Evolutionary conservation across 768 basidiomycete species (phyloP).

Genomic region (Cystofilobasidium bisporidii): DNA sequence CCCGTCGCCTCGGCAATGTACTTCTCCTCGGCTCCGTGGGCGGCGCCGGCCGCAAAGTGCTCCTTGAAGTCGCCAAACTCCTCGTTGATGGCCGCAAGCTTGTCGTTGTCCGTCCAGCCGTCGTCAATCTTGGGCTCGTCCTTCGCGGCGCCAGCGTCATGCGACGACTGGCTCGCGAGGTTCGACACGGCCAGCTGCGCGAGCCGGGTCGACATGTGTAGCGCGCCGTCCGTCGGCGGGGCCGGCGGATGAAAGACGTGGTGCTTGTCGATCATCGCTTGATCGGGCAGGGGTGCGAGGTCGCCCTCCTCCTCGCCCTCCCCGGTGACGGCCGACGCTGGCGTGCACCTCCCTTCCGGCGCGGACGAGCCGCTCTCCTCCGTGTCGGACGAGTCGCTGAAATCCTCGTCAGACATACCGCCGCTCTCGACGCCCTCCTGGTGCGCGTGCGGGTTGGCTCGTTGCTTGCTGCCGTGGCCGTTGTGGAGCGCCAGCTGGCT

Average conservation of each 20-base stretch:
- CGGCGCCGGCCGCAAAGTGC: no score
- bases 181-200: constrained; percentile 27
- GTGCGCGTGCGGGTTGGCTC: background rate
- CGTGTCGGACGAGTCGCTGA: constrained; percentile 6
- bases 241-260: constrained; percentile 16
- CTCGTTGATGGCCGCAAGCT: constrained; percentile 48
- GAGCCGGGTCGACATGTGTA: constrained; percentile 19
- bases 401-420: constrained; percentile 1
- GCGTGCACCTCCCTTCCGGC: background rate
- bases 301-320: constrained; percentile 8
- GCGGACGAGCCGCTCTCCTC: background rate
- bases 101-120: constrained; percentile 45
- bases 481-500: background rate
- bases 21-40: constrained; percentile 42
- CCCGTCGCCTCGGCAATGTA: constrained; percentile 51
- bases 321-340: background rate
- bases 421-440: background rate
- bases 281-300: constrained; percentile 11
- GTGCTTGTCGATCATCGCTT: constrained; percentile 14
- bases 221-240: background rate
- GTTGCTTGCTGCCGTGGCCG: background rate
- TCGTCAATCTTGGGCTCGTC: constrained; percentile 3
- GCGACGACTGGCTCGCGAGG: background rate
- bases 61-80: constrained; percentile 51
- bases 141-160: background rate